These are phyloP conservation scores for Atkinsonella texensis DNA, from an alignment of 2,329 filamentous ascomycete species.

Conservation along the genomic window DNA sequence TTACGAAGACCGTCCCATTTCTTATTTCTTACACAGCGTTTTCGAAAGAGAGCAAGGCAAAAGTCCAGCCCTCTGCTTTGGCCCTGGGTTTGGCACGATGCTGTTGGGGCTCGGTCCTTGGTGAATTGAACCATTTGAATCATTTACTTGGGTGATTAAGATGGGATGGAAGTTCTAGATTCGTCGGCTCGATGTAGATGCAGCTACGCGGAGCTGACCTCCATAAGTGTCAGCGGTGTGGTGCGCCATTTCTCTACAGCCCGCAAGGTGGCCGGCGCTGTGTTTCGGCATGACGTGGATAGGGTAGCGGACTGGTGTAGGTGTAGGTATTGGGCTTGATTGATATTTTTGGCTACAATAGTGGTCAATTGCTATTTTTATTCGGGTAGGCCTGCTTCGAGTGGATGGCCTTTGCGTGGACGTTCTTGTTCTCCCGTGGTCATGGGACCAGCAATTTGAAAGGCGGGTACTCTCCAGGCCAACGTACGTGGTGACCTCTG, in stretches of 20 bases:
- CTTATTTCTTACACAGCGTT: background rate
- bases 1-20: background rate
- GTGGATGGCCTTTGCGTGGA: background rate
- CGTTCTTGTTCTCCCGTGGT: background rate
- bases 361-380: background rate
- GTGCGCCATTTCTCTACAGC: background rate
- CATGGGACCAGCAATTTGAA: background rate
- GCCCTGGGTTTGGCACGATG: background rate
- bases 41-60: background rate
- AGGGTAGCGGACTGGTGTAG: background rate
- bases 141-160: background rate
- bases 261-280: background rate
- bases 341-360: background rate
- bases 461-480: background rate
- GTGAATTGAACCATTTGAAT: background rate
- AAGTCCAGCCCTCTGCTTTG: background rate
- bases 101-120: background rate
- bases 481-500: background rate
- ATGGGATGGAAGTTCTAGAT: background rate
- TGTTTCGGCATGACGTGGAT: background rate
- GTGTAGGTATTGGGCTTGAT: background rate
- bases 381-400: background rate
- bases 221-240: background rate
- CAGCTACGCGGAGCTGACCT: background rate
- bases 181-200: background rate